Conservation (phyloP, 768 basidiomycete genomes). For the Paxillus involutus region DNA sequence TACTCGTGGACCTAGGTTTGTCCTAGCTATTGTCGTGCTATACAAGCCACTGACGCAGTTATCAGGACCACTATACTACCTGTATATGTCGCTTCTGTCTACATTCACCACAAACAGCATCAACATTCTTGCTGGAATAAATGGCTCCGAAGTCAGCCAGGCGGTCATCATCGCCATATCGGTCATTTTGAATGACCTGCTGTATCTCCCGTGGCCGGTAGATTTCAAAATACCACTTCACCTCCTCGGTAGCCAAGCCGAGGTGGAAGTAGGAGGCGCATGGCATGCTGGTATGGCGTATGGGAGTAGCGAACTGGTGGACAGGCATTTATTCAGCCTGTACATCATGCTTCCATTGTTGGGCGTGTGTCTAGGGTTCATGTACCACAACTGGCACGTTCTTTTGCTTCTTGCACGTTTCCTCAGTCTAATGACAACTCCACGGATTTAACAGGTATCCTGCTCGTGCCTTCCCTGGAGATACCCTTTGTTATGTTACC, state of each 20-base stretch:
- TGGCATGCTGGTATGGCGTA: conserved; percentile 85
- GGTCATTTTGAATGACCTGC: conserved; percentile 86
- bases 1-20: conserved; percentile 85
- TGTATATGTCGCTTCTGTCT: conserved; percentile 95
- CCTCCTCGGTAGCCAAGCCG: conserved; percentile 62
- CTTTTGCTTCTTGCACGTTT: not conserved
- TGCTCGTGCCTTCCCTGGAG: conserved; percentile 91
- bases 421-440: not conserved
- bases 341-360: conserved; percentile 97
- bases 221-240: conserved; percentile 72
- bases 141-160: conserved; percentile 94
- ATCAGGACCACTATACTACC: conserved; percentile 88
- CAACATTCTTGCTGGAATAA: conserved; percentile 97
- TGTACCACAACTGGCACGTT: conserved; percentile 94
- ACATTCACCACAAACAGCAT: conserved; percentile 98
- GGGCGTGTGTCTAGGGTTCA: conserved; percentile 84
- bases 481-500: conserved; percentile 95
- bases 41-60: conserved; percentile 2
- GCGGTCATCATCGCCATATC: conserved; percentile 90
- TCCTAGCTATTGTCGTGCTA: not conserved
- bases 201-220: conserved; percentile 90
- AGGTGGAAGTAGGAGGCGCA: conserved; percentile 74
- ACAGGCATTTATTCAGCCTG: conserved; percentile 91
- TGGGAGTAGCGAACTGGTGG: conserved; percentile 84
- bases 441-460: conserved; percentile 73